Conservation (phyloP, 352 stramenopile species). For the Phytopythium delawarense region DNA sequence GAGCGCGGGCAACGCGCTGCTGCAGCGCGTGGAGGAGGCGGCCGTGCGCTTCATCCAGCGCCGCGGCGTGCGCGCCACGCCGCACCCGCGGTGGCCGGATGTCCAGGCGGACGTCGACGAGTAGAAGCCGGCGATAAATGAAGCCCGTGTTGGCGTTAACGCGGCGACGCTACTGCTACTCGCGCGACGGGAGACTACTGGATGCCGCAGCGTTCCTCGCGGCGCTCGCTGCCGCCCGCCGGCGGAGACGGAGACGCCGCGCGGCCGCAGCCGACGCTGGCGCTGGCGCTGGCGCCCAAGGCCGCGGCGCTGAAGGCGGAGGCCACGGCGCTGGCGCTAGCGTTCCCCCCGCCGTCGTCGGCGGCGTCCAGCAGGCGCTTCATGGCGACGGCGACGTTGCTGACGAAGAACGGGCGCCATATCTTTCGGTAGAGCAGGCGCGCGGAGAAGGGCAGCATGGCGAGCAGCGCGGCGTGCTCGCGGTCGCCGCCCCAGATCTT, state of each 20-base stretch:
- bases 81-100: slow-evolving; percentile 39
- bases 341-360: background rate
- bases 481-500: slow-evolving; percentile 78
- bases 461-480: slow-evolving; percentile 63
- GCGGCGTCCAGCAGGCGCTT: slow-evolving; percentile 49
- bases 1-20: slow-evolving; percentile 53
- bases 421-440: slow-evolving; percentile 83
- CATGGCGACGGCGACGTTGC: slow-evolving; percentile 72
- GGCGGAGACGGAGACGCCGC: background rate
- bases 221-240: background rate
- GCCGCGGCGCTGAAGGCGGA: background rate
- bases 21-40: slow-evolving; percentile 69
- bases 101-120: background rate
- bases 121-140: background rate
- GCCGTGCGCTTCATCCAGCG: slow-evolving; percentile 44
- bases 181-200: background rate
- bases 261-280: background rate
- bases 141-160: background rate
- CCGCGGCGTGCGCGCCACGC: slow-evolving; percentile 32
- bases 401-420: slow-evolving; percentile 81
- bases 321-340: slow-evolving; percentile 10
- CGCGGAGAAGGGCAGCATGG: slow-evolving; percentile 71
- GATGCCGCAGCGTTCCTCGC: background rate
- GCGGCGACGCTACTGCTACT: background rate
- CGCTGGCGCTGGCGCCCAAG: background rate